Conservation (phyloP, 352 stramenopile species). For the Albugo laibachii region DNA sequence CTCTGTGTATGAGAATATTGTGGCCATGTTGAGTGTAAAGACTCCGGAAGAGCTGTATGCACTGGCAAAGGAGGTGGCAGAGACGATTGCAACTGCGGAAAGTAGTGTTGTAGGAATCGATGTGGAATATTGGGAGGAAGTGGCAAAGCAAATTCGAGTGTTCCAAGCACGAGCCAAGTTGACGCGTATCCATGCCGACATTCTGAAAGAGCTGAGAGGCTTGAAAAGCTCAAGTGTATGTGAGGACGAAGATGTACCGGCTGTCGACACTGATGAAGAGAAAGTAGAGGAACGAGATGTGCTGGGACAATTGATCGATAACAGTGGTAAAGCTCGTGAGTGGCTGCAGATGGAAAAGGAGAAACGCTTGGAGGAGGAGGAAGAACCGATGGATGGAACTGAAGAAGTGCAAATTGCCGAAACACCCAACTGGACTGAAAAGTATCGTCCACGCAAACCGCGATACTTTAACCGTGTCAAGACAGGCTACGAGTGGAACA, state of each 20-base stretch:
- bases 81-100: conserved; percentile 35
- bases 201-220: conserved; percentile 85
- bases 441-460: conserved; percentile 95
- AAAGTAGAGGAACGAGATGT: conserved; percentile 1
- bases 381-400: conserved; percentile 69
- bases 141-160: conserved; percentile 83
- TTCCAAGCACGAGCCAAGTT: conserved; percentile 79
- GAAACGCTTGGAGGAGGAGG: conserved; percentile 41
- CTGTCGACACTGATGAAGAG: conserved; percentile 1
- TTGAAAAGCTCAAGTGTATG: conserved; percentile 7
- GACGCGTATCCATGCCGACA: conserved; percentile 83
- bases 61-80: conserved; percentile 36
- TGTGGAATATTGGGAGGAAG: conserved; percentile 87
- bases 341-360: conserved; percentile 37
- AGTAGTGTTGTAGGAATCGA: conserved; percentile 50
- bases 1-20: conserved; percentile 73
- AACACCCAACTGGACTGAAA: conserved; percentile 85
- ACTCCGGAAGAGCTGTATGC: conserved; percentile 19
- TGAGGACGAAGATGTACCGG: conserved; percentile 10
- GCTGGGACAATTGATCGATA: conserved; percentile 14
- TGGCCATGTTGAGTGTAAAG: conserved; percentile 80
- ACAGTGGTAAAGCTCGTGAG: conserved; percentile 37
- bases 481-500: conserved; percentile 99
- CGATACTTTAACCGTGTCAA: conserved; percentile 99
- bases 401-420: conserved; percentile 79